These are phyloP conservation scores for Prosopis cineraria DNA, from an alignment of 306 rosid species.

Conservation along the genomic window DNA sequence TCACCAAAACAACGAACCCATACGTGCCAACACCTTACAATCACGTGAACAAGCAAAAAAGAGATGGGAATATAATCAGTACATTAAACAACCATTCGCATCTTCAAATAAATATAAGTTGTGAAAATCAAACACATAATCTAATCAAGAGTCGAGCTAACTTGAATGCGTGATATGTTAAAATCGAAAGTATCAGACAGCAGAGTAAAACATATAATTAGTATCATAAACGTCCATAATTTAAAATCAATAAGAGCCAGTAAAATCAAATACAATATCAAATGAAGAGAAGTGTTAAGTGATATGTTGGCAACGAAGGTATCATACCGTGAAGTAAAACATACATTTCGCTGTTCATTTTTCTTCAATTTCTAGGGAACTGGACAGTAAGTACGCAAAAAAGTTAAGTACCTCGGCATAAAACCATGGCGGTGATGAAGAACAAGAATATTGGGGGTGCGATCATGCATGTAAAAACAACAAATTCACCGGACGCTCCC, in stretches of 20 bases:
- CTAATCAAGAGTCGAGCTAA: not conserved
- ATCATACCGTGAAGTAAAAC: not conserved
- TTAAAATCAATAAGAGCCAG: conserved; percentile 8
- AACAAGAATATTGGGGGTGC: conserved; percentile 18
- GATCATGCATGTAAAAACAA: conserved; percentile 43
- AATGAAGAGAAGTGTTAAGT: conserved; percentile 6
- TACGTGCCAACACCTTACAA: conserved; percentile 60
- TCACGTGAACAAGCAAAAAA: conserved; percentile 7
- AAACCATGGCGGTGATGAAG: conserved; percentile 43
- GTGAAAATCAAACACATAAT: not conserved
- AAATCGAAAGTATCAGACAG: not conserved
- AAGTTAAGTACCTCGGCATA: conserved; percentile 43
- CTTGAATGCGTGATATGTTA: not conserved
- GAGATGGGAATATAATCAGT: conserved; percentile 45
- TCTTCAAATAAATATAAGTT: conserved; percentile 15
- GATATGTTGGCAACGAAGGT: not conserved
- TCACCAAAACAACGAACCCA: conserved; percentile 66
- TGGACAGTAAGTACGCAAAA: conserved; percentile 29
- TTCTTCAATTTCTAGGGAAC: conserved; percentile 41
- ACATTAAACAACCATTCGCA: conserved; percentile 25
- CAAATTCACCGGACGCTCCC: conserved; percentile 30
- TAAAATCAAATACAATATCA: conserved; percentile 2
- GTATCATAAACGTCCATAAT: conserved; percentile 27
- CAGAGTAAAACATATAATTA: conserved; percentile 27
- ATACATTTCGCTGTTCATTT: not conserved